Percentiles rank a stretch among this genome's conserved stretches.
These are phyloP conservation scores for Coemansia asiatica DNA, from an alignment of 192 early-diverging fungal genomes.

Conservation along the genomic window DNA sequence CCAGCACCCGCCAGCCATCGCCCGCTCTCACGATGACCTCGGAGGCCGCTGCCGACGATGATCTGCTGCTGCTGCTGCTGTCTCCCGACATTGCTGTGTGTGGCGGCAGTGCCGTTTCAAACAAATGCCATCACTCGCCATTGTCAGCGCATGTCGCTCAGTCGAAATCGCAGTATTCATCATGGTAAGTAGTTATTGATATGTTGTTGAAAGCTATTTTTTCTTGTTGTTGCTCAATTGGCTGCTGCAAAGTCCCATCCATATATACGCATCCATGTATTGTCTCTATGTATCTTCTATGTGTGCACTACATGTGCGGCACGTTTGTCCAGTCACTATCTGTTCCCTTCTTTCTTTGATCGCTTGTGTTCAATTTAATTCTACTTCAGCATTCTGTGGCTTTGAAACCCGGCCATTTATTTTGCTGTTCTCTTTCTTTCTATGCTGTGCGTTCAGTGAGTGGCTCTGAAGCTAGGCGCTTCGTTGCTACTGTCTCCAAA, in stretches of 20 bases:
- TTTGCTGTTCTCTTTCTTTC: no score
- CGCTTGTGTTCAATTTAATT: background rate
- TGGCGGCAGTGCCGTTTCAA: slow-evolving; percentile 12
- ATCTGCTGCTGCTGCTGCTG: slow-evolving; percentile 2
- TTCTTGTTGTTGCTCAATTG: background rate
- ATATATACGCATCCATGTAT: slow-evolving; percentile 5
- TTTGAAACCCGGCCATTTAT: no score
- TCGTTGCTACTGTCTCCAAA: no score
- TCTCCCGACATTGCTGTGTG: background rate
- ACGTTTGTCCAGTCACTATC: background rate
- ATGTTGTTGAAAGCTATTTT: background rate
- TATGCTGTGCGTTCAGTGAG: no score
- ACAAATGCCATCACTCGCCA: slow-evolving; percentile 17
- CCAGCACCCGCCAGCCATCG: slow-evolving; percentile 48
- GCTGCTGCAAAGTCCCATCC: background rate
- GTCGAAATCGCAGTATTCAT: slow-evolving; percentile 43
- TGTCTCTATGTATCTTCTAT: background rate
- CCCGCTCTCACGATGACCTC: slow-evolving; percentile 49
- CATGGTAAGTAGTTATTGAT: slow-evolving; percentile 48
- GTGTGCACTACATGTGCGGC: background rate
- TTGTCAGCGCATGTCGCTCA: slow-evolving; percentile 51
- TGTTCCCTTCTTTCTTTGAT: background rate
- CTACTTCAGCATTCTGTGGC: no score
- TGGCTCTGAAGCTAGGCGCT: no score
- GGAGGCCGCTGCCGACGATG: slow-evolving; percentile 24